phyloP scores from a whole-genome alignment of 208 protist species.

The Crithidia sp. region DNA sequence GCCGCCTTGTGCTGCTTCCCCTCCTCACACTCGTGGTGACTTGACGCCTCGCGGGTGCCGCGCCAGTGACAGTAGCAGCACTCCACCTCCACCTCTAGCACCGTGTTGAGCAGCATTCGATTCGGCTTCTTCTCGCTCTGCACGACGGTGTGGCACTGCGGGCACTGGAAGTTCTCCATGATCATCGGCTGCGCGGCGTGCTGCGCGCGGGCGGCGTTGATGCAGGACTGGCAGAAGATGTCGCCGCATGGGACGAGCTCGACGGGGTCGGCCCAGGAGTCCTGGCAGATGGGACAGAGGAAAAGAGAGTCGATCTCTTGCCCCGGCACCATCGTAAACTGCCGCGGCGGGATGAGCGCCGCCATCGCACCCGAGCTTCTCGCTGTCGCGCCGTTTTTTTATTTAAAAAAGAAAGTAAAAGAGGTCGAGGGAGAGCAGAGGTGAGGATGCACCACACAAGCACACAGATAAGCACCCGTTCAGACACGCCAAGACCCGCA shows the following conservation, averaged over 20 bases:
- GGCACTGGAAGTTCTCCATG: conserved; percentile 48
- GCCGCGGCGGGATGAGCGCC: conserved; percentile 1
- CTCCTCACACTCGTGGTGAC: conserved; percentile 31
- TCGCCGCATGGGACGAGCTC: conserved; percentile 52
- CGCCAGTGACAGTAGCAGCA: conserved; percentile 68
- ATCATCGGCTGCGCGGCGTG: conserved; percentile 35
- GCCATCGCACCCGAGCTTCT: background rate
- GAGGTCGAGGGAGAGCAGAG: background rate
- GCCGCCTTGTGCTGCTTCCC: background rate
- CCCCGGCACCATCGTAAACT: conserved; percentile 36
- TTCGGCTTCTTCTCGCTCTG: conserved; percentile 52
- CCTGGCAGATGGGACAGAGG: conserved; percentile 68
- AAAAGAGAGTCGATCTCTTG: conserved; percentile 48
- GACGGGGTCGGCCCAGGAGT: conserved; percentile 69
- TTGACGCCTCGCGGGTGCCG: conserved; percentile 48
- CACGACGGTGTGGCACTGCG: conserved; percentile 59
- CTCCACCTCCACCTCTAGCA: conserved; percentile 53
- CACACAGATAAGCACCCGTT: too few relatives aligned
- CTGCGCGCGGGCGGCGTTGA: conserved; percentile 23
- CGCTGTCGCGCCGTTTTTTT: background rate
- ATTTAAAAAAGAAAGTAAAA: background rate
- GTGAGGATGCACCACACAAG: too few relatives aligned
- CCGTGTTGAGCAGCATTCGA: conserved; percentile 71
- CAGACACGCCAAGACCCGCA: too few relatives aligned
- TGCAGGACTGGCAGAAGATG: conserved; percentile 70